Evolutionary conservation across 139 green algal species (phyloP).

Genomic region (Asterochloris erici): DNA sequence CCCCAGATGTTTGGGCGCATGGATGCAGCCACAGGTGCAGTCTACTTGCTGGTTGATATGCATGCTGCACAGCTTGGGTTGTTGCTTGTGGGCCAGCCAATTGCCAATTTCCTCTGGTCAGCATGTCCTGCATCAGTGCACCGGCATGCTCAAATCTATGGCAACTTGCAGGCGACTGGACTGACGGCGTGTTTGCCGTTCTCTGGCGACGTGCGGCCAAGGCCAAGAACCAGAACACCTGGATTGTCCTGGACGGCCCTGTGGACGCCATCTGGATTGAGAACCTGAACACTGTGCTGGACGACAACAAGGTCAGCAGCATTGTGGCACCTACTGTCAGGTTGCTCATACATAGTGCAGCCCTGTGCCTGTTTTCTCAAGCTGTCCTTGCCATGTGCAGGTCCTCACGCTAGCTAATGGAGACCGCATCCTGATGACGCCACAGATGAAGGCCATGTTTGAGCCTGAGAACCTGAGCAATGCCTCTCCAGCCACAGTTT

Average conservation of each 20-base stretch:
- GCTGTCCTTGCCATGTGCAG: slow-evolving; percentile 12
- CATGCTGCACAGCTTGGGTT: slow-evolving; percentile 54
- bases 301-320: slow-evolving; percentile 84
- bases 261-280: slow-evolving; percentile 98
- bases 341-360: too few species aligned
- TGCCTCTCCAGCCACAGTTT: slow-evolving; percentile 92
- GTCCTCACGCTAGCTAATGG: slow-evolving; percentile 96
- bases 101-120: neutral
- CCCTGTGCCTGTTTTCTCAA: too few species aligned
- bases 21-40: slow-evolving; percentile 74
- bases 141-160: slow-evolving; percentile 21
- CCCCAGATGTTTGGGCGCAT: slow-evolving; percentile 87
- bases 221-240: slow-evolving; percentile 92
- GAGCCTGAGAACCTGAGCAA: slow-evolving; percentile 95
- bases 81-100: neutral
- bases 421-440: slow-evolving; percentile 92
- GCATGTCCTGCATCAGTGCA: slow-evolving; percentile 9
- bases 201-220: slow-evolving; percentile 86
- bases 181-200: slow-evolving; percentile 91
- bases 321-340: neutral
- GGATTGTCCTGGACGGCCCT: slow-evolving; percentile 95
- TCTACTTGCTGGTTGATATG: too few species aligned
- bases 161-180: slow-evolving; percentile 70
- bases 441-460: slow-evolving; percentile 90
- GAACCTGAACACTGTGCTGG: slow-evolving; percentile 96